phyloP scores from a whole-genome alignment of 495 filamentous ascomycete genomes.

The Rhypophila decipiens region DNA sequence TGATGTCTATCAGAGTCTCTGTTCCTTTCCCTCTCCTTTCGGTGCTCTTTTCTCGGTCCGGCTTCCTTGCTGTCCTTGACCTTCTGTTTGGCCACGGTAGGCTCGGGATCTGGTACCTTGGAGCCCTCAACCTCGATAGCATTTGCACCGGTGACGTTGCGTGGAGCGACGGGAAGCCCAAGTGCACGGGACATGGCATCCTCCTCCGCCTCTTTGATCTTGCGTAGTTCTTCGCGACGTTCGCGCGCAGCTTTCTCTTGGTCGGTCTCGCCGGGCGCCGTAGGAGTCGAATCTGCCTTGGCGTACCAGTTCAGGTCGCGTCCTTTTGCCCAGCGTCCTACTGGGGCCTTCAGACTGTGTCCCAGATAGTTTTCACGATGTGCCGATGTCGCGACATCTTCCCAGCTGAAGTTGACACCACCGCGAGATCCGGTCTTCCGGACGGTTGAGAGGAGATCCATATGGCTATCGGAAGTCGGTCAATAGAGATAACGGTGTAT shows the following conservation, averaged over 20 bases:
- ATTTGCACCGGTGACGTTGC: conserved; percentile 45
- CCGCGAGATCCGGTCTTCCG: conserved; percentile 93
- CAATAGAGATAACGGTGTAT: too few relatives aligned
- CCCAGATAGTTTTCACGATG: conserved; percentile 98
- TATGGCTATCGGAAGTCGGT: conserved; percentile 26
- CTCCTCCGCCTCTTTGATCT: conserved; percentile 86
- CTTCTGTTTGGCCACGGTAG: background rate
- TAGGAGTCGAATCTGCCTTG: conserved; percentile 51
- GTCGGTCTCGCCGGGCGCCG: conserved; percentile 46
- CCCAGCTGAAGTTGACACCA: conserved; percentile 93
- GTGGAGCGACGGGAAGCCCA: conserved; percentile 62
- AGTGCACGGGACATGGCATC: conserved; percentile 80
- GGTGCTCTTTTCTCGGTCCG: conserved; percentile 12
- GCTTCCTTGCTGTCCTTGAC: background rate
- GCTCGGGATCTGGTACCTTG: conserved; percentile 14
- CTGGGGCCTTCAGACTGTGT: conserved; percentile 90
- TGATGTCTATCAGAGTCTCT: conserved; percentile 29
- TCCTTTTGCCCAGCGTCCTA: conserved; percentile 93
- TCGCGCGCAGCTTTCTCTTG: conserved; percentile 57
- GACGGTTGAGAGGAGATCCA: conserved; percentile 91
- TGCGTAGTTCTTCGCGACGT: conserved; percentile 70
- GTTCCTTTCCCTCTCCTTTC: conserved; percentile 17
- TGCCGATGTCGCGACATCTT: conserved; percentile 76
- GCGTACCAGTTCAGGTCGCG: conserved; percentile 86
- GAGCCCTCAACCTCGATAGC: conserved; percentile 31